phyloP scores from a whole-genome alignment of 176 grass and related monocot genomes.

The Bolboschoenus planiculmis region DNA sequence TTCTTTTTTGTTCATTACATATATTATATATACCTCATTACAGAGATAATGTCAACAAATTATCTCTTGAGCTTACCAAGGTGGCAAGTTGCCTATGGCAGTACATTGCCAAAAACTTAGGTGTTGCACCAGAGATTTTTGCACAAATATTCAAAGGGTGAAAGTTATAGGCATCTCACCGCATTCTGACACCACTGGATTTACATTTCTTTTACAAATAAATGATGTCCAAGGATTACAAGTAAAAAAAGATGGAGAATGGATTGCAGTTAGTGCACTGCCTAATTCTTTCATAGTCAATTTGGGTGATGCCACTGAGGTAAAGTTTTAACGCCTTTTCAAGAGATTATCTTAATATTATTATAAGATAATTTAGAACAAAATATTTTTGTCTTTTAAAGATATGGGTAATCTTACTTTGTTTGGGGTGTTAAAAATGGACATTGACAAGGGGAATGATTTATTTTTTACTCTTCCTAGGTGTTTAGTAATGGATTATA shows the following conservation, averaged over 20 bases:
- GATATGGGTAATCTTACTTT: not conserved
- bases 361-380: not conserved
- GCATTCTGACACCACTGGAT: conserved; percentile 31
- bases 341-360: not conserved
- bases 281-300: conserved; percentile 32
- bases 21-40: not conserved
- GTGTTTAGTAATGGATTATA: conserved; percentile 28
- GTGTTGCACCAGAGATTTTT: conserved; percentile 12
- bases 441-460: not conserved
- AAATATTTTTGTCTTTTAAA: not conserved
- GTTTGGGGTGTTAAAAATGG: not conserved
- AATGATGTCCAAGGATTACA: conserved; percentile 57
- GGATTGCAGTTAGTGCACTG: conserved; percentile 33
- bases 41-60: conserved; percentile 33
- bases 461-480: not conserved
- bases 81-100: conserved; percentile 1
- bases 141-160: conserved; percentile 23
- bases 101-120: conserved; percentile 27
- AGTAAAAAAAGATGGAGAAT: conserved; percentile 46
- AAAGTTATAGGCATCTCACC: conserved; percentile 58
- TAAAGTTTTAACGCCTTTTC: not conserved
- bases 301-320: conserved; percentile 44
- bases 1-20: not conserved
- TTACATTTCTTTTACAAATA: conserved; percentile 46
- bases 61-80: conserved; percentile 30